Conservation (phyloP, 78 protist genomes). For the Guillardia theta region DNA sequence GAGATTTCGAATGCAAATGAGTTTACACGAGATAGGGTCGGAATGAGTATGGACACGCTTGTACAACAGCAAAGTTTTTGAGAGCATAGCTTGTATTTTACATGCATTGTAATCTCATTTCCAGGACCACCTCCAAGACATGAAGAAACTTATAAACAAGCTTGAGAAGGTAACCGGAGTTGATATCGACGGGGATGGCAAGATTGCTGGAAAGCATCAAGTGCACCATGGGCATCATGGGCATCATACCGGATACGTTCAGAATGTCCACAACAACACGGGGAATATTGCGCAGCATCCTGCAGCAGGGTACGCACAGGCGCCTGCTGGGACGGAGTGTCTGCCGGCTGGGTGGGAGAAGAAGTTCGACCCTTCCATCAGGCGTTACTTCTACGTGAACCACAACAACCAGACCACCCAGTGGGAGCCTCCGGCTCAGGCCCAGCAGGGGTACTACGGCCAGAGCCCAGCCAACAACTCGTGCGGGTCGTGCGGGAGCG, state of each 20-base stretch:
- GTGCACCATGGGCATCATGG: no score
- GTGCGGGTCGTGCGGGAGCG: background rate
- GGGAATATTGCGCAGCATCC: no score
- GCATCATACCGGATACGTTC: no score
- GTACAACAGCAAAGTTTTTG: no score
- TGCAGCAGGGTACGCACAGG: background rate
- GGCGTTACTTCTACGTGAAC: background rate
- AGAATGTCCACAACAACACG: no score
- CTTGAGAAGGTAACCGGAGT: background rate
- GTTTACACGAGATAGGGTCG: no score
- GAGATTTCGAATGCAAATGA: no score
- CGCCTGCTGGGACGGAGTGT: no score
- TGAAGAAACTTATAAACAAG: conserved; percentile 6
- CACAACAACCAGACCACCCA: background rate
- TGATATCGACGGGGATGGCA: background rate
- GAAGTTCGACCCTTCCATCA: background rate
- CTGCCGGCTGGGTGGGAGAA: background rate
- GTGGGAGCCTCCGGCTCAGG: conserved; percentile 19
- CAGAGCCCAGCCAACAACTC: background rate
- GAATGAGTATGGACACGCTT: no score
- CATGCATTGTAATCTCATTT: no score
- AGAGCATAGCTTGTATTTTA: no score
- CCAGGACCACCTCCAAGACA: background rate
- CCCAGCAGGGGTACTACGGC: background rate
- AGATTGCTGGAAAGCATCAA: background rate